Base-by-base conservation (phyloP, 805 yeast genomes). In the Hermanozyma aechmeae region DNA sequence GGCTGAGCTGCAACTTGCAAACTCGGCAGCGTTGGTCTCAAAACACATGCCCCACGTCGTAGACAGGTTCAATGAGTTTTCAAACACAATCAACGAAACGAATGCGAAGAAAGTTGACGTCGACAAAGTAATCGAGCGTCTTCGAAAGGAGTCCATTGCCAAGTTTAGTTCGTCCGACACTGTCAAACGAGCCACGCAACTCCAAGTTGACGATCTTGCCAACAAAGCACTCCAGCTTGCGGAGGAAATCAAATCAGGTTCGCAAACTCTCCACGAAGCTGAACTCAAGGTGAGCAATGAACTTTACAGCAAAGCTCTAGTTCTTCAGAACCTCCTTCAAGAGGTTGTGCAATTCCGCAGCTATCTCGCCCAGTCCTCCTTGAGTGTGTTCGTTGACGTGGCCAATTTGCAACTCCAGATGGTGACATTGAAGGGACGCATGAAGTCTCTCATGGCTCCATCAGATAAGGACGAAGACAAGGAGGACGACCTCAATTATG, bases 111-210 rank as follows among this genome's bases (percentile, higher is more conserved):
- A 61, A 26, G 30, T 55, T 2, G 33, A 27, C 0, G 51, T 75
- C 5, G 67, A 65, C 13, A 43, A 45, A 19, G 56, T 54, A 9
- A 62, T 72, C 19, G 73, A 69, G 32, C 11, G 32, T 2, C 53
- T 64, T 23, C 53, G 70, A 20, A 45, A 56, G 9, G 65, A 63
- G 16, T 61, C 70, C 2, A 45, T 47, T 8, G 24, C 28, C 10
- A 33, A 29, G 39, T 56, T 50, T 44, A 53, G 40, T n/a, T n/a
- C n/a, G n/a, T n/a, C n/a, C n/a, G n/a, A n/a, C n/a, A n/a, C n/a
- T n/a, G n/a, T n/a, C n/a, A n/a, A n/a, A n/a, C n/a, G n/a, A n/a
- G n/a, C n/a, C n/a, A n/a, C n/a, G n/a, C n/a, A n/a, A n/a, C n/a
- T n/a, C n/a, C n/a, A n/a, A n/a, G n/a, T n/a, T n/a, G n/a, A n/a